Conservation (phyloP, 1,139 yeast species). For the Hyphopichia burtonii region DNA sequence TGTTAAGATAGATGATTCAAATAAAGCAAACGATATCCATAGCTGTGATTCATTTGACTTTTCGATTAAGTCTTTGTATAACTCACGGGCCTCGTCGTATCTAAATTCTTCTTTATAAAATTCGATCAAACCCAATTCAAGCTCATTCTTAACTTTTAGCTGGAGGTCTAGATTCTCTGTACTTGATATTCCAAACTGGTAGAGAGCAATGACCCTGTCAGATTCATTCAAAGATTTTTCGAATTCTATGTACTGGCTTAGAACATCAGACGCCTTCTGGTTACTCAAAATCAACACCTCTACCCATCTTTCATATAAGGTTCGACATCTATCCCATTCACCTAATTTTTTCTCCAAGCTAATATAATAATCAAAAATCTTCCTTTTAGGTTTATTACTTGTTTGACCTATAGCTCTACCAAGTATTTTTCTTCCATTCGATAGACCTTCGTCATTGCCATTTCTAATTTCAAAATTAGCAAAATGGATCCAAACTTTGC, state of each 20-base stretch:
- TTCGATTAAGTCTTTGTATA: constrained; percentile 47
- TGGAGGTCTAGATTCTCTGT: constrained; percentile 9
- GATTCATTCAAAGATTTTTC: constrained; percentile 72
- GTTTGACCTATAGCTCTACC: constrained; percentile 69
- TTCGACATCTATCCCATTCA: constrained; percentile 78
- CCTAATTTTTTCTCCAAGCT: constrained; percentile 54
- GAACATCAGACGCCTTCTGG: constrained; percentile 37
- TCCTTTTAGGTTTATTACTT: constrained; percentile 52
- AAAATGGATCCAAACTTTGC: constrained; percentile 70
- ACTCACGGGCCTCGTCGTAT: constrained; percentile 54
- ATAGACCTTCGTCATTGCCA: constrained; percentile 29
- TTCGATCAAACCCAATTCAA: constrained; percentile 50
- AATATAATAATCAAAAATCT: constrained; percentile 64
- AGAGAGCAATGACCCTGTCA: constrained; percentile 64
- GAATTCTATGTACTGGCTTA: constrained; percentile 58
- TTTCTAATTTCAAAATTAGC: constrained; percentile 77
- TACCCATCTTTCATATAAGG: constrained; percentile 65
- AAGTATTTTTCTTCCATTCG: constrained; percentile 62
- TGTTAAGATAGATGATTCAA: constrained; percentile 69
- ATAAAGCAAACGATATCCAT: constrained; percentile 72
- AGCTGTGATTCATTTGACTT: constrained; percentile 34
- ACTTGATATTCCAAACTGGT: constrained; percentile 41
- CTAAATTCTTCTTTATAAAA: constrained; percentile 59
- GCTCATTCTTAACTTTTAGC: constrained; percentile 15
- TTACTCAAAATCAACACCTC: constrained; percentile 48